phyloP scores from a whole-genome alignment of 1,139 yeast species.

The Ogataea hybrid region DNA sequence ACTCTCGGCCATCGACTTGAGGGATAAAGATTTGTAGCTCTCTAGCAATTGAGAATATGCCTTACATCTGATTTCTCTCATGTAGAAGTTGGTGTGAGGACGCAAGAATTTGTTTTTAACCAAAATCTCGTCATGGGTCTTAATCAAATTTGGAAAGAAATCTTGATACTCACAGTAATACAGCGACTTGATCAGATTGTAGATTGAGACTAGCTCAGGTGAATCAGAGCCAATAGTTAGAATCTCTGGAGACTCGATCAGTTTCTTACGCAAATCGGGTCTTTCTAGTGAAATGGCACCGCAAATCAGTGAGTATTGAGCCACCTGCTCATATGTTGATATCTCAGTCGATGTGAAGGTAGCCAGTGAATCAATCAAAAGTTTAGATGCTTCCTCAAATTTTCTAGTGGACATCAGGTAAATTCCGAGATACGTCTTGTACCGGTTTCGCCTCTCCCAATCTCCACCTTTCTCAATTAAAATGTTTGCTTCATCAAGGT shows the following conservation, averaged over 20 bases:
- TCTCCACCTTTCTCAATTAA: constrained; percentile 97
- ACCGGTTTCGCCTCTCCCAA: constrained; percentile 97
- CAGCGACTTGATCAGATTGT: constrained; percentile 79
- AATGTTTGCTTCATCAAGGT: constrained; percentile 68
- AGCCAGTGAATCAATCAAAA: constrained; percentile 87
- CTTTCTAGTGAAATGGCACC: constrained; percentile 84
- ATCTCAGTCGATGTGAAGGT: constrained; percentile 96
- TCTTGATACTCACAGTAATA: constrained; percentile 86
- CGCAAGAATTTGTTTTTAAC: constrained; percentile 72
- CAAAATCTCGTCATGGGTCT: constrained; percentile 74
- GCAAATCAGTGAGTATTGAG: constrained; percentile 80
- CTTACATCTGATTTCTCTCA: constrained; percentile 92
- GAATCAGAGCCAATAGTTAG: constrained; percentile 75
- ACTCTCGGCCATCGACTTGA: constrained; percentile 90
- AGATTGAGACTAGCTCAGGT: constrained; percentile 73
- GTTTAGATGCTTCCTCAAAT: constrained; percentile 77
- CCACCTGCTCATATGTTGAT: constrained; percentile 85
- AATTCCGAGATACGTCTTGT: constrained; percentile 87
- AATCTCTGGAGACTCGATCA: constrained; percentile 93
- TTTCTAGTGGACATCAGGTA: constrained; percentile 82
- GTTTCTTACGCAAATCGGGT: constrained; percentile 76
- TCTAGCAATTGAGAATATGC: constrained; percentile 94
- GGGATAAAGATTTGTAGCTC: constrained; percentile 85
- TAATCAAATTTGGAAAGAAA: constrained; percentile 75
- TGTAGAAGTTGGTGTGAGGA: constrained; percentile 77